Evolutionary conservation across 768 basidiomycete genomes (phyloP).

Genomic region (Termitomyces sp.): DNA sequence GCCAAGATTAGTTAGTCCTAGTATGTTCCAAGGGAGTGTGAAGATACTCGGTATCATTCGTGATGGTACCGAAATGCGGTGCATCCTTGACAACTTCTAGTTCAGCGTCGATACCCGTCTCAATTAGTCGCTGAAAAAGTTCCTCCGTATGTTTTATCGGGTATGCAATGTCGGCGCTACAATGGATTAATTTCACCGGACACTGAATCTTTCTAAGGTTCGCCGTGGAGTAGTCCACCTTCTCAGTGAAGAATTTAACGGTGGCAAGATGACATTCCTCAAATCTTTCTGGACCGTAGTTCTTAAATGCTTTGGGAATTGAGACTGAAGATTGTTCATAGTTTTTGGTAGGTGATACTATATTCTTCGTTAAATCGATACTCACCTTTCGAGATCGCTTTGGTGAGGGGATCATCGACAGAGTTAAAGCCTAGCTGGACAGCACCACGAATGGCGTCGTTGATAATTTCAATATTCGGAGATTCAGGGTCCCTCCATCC

Average conservation of each 20-base stretch:
- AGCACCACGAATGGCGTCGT: not conserved
- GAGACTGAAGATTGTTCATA: constrained; percentile 8
- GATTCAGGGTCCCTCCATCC: constrained; percentile 1
- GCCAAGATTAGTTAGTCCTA: not conserved
- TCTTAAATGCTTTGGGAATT: constrained; percentile 16
- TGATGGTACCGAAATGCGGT: constrained; percentile 31
- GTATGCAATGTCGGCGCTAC: constrained; percentile 30
- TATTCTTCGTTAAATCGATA: not conserved
- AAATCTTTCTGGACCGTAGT: constrained; percentile 21
- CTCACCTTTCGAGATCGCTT: constrained; percentile 15
- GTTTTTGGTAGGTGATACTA: constrained; percentile 12
- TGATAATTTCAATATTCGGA: not conserved
- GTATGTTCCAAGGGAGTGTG: not conserved
- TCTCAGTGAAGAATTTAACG: constrained; percentile 26
- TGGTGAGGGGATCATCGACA: constrained; percentile 13
- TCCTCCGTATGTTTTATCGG: constrained; percentile 20
- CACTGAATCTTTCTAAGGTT: constrained; percentile 21
- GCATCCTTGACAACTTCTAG: constrained; percentile 21
- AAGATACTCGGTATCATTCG: constrained; percentile 18
- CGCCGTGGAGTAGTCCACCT: constrained; percentile 15
- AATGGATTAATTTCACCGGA: constrained; percentile 28
- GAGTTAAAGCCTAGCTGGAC: constrained; percentile 26
- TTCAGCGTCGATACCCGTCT: constrained; percentile 21
- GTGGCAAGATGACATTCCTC: constrained; percentile 23
- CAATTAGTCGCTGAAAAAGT: constrained; percentile 16